Conservation (phyloP, 495 filamentous ascomycete species). For the Venustampulla echinocandica region DNA sequence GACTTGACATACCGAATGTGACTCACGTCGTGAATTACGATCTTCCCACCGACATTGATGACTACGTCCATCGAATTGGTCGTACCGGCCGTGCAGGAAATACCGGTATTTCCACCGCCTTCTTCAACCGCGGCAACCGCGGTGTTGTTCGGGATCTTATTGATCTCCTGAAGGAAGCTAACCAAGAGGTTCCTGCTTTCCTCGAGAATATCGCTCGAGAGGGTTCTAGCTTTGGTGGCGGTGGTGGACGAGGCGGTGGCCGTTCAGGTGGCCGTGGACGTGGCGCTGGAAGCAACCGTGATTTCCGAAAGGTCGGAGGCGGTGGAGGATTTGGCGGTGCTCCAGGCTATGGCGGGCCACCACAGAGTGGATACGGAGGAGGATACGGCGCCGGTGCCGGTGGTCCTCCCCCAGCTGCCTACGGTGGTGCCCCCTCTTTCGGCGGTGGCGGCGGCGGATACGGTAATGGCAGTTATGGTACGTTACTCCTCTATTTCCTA, state of each 20-base stretch:
- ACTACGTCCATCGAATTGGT: slow-evolving; percentile 99
- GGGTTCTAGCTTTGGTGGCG: slow-evolving; percentile 67
- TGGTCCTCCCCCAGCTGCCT: slow-evolving; percentile 31
- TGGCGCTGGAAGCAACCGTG: slow-evolving; percentile 62
- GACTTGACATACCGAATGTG: slow-evolving; percentile 95
- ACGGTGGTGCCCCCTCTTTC: slow-evolving; percentile 23
- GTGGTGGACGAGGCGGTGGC: slow-evolving; percentile 62
- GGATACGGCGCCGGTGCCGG: slow-evolving; percentile 39
- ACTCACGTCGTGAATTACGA: slow-evolving; percentile 99
- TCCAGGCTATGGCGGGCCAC: too few relatives aligned
- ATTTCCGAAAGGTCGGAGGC: slow-evolving; percentile 75
- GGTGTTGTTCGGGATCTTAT: slow-evolving; percentile 92
- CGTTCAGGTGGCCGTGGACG: slow-evolving; percentile 60
- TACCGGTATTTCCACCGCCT: slow-evolving; percentile 95
- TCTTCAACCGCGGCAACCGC: slow-evolving; percentile 99
- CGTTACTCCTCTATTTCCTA: background rate
- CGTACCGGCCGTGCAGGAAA: slow-evolving; percentile 99
- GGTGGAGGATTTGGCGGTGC: slow-evolving; percentile 46
- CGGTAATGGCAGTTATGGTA: slow-evolving; percentile 31
- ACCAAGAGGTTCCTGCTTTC: slow-evolving; percentile 91
- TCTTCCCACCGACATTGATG: slow-evolving; percentile 95
- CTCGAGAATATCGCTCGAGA: slow-evolving; percentile 95
- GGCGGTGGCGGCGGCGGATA: slow-evolving; percentile 18
- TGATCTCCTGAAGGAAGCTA: slow-evolving; percentile 93
- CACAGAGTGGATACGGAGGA: too few relatives aligned